Conservation (phyloP, 768 basidiomycete species). For the Naematelia aurantialba region DNA sequence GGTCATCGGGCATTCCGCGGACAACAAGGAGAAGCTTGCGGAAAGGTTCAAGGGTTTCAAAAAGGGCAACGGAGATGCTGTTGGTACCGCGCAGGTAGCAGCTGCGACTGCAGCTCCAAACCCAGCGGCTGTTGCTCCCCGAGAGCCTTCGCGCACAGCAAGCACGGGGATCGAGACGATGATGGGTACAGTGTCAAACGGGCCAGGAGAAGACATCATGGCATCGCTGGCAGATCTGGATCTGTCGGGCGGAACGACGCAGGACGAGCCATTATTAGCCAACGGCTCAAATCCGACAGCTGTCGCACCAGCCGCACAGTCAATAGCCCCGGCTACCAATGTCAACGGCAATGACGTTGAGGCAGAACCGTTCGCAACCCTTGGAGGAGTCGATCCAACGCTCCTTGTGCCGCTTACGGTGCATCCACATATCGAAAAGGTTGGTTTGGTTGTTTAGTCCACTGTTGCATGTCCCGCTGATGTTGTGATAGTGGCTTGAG, state of each 20-base stretch:
- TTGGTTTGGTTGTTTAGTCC: constrained; percentile 19
- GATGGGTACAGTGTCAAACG: constrained; percentile 48
- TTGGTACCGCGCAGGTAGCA: constrained; percentile 15
- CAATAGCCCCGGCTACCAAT: background rate
- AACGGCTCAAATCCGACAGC: background rate
- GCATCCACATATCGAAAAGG: constrained; percentile 66
- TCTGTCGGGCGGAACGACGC: constrained; percentile 40
- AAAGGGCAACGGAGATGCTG: constrained; percentile 51
- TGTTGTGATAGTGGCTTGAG: constrained; percentile 63
- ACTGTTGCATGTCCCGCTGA: background rate
- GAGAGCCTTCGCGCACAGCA: constrained; percentile 18
- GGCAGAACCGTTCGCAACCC: constrained; percentile 19
- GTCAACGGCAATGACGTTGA: constrained; percentile 13
- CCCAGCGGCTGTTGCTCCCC: background rate
- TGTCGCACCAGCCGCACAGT: background rate
- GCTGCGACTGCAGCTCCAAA: background rate
- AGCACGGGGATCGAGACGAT: constrained; percentile 17
- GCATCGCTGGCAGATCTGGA: constrained; percentile 79
- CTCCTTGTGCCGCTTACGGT: constrained; percentile 58
- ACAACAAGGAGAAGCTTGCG: constrained; percentile 71
- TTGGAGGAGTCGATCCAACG: constrained; percentile 37
- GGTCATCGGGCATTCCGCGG: constrained; percentile 91
- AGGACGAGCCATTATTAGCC: constrained; percentile 40
- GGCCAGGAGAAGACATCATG: constrained; percentile 60
- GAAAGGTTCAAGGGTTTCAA: constrained; percentile 56